phyloP scores from a whole-genome alignment of 2,329 filamentous ascomycete genomes.

The Plenodomus lindquistii region DNA sequence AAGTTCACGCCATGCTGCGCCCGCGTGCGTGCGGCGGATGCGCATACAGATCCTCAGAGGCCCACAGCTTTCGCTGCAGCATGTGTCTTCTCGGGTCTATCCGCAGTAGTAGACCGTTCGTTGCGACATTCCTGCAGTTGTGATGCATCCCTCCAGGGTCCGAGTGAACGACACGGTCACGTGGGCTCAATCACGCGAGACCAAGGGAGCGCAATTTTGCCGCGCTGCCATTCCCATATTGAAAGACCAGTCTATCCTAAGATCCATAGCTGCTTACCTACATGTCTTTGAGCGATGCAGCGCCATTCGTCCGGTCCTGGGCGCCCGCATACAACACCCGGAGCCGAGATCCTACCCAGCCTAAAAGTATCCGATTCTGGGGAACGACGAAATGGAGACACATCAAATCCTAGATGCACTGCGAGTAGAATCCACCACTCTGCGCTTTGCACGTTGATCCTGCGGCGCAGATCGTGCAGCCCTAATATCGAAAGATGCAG shows the following conservation, averaged over 20 bases:
- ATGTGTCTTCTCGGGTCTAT: not conserved
- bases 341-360: not conserved
- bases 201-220: not conserved
- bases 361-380: not conserved
- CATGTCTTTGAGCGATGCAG: not conserved
- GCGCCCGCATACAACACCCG: not conserved
- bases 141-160: too few relatives aligned
- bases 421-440: slow-evolving; percentile 29
- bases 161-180: not conserved
- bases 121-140: not conserved
- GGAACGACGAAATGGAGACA: not conserved
- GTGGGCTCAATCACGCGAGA: not conserved
- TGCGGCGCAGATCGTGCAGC: slow-evolving; percentile 13
- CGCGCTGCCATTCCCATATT: not conserved
- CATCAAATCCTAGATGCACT: slow-evolving; percentile 16
- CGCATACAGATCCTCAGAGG: not conserved
- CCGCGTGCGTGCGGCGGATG: not conserved
- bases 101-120: not conserved
- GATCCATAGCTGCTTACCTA: not conserved
- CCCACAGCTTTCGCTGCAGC: not conserved
- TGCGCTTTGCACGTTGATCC: slow-evolving; percentile 24
- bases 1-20: not conserved
- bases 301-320: not conserved
- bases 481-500: slow-evolving; percentile 4
- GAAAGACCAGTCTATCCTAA: not conserved